Evolutionary conservation across 176 grass and related monocot genomes (phyloP), one percentile per base, ranked within the genome.

Genomic region (Puccinellia tenuiflora): DNA sequence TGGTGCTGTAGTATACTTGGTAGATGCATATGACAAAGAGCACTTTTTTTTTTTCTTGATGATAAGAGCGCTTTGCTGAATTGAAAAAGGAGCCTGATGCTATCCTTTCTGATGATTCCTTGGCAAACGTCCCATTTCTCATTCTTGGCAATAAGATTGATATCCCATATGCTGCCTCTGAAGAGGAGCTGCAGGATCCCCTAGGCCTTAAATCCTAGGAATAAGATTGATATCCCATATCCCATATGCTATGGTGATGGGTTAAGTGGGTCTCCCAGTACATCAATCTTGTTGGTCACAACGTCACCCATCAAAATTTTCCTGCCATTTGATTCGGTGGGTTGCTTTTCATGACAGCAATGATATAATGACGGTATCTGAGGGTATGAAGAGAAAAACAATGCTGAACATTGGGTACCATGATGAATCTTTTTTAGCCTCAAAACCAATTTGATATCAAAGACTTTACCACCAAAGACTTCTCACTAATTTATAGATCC

Each of bases 131-230:
- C 35, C 91, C 91, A 34, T 93, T 93, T 84, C 91, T 93, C 15
- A 93, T 93, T 57, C 85, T 93, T 37, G 91, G 91, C 55, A 93
- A 93, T 79, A 93, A 93, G 85, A 93, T 93, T 60, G 91, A 93
- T 76, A 93, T 93, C 26, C 88, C 88, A 55, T 93, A 85, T 85
- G 91, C 91, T 73, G 88, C 91, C 75, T 93, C 91, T 6, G 91
- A 93, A 77, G 91, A 93, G 38, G 91, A 93, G 88, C 68, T 93
- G 55, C 81, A 88, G 63, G 90, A 90, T 78, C 88, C 90, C 79
- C 78, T 93, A 25, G 91, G 91, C 30, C 85, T 93, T n/a, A n/a
- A n/a, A n/a, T n/a, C n/a, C n/a, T n/a, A n/a, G n/a, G n/a, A n/a
- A n/a, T n/a, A n/a, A n/a, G n/a, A n/a, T n/a, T n/a, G n/a, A n/a